These are phyloP conservation scores for Ogataea pignaliae DNA, from an alignment of 805 yeast genomes.

Conservation along the genomic window DNA sequence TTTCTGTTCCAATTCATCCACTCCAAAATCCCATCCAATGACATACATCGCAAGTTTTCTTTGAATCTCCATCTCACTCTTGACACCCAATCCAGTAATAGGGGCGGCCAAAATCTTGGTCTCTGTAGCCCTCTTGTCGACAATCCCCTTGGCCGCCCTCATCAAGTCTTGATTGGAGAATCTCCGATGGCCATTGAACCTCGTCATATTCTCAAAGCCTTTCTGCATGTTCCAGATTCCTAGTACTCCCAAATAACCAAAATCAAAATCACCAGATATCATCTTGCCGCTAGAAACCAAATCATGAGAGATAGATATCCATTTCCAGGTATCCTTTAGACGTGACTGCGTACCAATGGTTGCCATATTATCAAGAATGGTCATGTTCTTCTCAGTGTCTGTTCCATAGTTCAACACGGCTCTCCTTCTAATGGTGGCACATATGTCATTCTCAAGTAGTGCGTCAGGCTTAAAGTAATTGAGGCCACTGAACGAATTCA, in stretches of 20 bases:
- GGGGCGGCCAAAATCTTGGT: slow-evolving; percentile 42
- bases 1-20: slow-evolving; percentile 68
- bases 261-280: slow-evolving; percentile 65
- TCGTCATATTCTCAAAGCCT: slow-evolving; percentile 44
- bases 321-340: slow-evolving; percentile 81
- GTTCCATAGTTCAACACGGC: slow-evolving; percentile 72
- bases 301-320: slow-evolving; percentile 73
- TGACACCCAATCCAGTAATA: slow-evolving; percentile 37
- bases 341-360: slow-evolving; percentile 51
- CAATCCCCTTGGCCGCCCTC: slow-evolving; percentile 49
- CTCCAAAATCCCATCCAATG: slow-evolving; percentile 86
- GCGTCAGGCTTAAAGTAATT: slow-evolving; percentile 20
- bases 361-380: slow-evolving; percentile 49
- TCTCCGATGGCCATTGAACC: slow-evolving; percentile 34
- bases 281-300: slow-evolving; percentile 62
- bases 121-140: slow-evolving; percentile 37
- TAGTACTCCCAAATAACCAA: slow-evolving; percentile 82
- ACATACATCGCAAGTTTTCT: slow-evolving; percentile 76
- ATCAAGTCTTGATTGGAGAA: slow-evolving; percentile 39
- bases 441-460: slow-evolving; percentile 65
- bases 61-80: slow-evolving; percentile 53
- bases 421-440: slow-evolving; percentile 64
- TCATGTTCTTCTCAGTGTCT: slow-evolving; percentile 60
- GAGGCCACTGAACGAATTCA: slow-evolving; percentile 1
- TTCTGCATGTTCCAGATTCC: slow-evolving; percentile 84